These are phyloP conservation scores for Ceratobasidium sp. DNA, from an alignment of 1,284 basidiomycete species.

Conservation along the genomic window DNA sequence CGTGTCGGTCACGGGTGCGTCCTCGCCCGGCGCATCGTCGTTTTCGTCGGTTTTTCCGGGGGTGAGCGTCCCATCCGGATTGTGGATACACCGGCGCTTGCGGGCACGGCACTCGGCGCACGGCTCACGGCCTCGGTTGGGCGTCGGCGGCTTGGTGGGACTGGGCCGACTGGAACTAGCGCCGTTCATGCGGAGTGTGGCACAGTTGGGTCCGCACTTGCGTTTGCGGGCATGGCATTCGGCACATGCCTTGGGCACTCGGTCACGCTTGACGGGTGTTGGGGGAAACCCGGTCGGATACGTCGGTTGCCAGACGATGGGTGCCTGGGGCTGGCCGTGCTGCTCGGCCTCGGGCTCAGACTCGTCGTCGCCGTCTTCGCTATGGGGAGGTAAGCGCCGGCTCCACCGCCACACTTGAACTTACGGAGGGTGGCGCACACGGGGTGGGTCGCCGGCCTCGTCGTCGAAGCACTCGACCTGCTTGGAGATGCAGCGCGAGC, in stretches of 20 bases:
- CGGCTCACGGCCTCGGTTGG: slow-evolving; percentile 17
- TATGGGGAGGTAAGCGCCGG: slow-evolving; percentile 6
- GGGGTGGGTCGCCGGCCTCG: background rate
- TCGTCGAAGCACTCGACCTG: slow-evolving; percentile 33
- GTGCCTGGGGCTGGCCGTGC: background rate
- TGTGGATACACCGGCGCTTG: slow-evolving; percentile 28
- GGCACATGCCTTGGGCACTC: slow-evolving; percentile 29
- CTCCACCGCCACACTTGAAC: slow-evolving; percentile 17
- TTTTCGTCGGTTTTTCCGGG: background rate
- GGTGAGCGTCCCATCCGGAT: background rate
- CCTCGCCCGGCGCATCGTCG: background rate
- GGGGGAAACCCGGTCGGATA: slow-evolving; percentile 16
- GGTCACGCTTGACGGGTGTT: slow-evolving; percentile 24
- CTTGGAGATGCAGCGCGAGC: slow-evolving; percentile 27
- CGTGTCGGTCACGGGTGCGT: background rate
- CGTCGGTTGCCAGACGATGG: slow-evolving; percentile 22
- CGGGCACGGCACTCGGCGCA: slow-evolving; percentile 28
- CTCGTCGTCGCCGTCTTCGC: slow-evolving; percentile 28
- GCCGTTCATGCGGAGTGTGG: background rate
- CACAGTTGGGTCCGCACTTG: slow-evolving; percentile 33
- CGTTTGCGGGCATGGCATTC: slow-evolving; percentile 37
- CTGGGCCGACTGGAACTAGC: background rate
- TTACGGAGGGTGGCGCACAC: slow-evolving; percentile 29
- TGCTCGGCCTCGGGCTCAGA: slow-evolving; percentile 18
- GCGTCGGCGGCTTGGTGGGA: slow-evolving; percentile 5